Evolutionary conservation across 805 yeast species (phyloP).

Genomic region (Monosporozyma aerobia): DNA sequence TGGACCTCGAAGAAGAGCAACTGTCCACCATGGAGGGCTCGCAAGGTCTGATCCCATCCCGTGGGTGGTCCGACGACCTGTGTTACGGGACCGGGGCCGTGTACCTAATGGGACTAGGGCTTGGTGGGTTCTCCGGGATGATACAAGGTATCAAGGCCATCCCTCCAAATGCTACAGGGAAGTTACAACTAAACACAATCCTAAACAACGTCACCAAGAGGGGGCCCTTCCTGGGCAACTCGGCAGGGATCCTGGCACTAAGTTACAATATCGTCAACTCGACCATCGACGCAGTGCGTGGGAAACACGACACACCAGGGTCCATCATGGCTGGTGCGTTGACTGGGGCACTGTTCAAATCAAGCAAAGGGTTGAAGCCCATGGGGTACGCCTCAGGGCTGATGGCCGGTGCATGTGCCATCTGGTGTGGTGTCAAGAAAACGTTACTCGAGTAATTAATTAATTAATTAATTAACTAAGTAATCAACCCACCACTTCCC

Average conservation of each 20-base stretch:
- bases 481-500: background rate
- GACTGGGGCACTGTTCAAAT: slow-evolving; percentile 85
- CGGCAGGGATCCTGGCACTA: slow-evolving; percentile 88
- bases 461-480: background rate
- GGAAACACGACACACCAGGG: slow-evolving; percentile 78
- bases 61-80: slow-evolving; percentile 95
- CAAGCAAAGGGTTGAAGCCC: slow-evolving; percentile 76
- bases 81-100: slow-evolving; percentile 97
- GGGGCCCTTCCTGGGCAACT: slow-evolving; percentile 93
- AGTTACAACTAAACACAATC: slow-evolving; percentile 78
- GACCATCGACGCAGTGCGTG: slow-evolving; percentile 69
- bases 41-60: slow-evolving; percentile 85
- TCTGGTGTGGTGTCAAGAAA: slow-evolving; percentile 78
- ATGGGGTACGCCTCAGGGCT: slow-evolving; percentile 80
- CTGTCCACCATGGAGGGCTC: slow-evolving; percentile 74
- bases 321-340: slow-evolving; percentile 84
- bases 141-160: slow-evolving; percentile 76
- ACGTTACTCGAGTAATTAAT: background rate
- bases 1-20: slow-evolving; percentile 81
- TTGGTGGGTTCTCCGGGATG: slow-evolving; percentile 85
- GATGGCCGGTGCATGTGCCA: slow-evolving; percentile 84
- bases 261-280: slow-evolving; percentile 81
- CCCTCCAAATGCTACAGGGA: slow-evolving; percentile 67
- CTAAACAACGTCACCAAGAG: slow-evolving; percentile 88
- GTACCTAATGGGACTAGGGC: slow-evolving; percentile 74